phyloP scores from a whole-genome alignment of 179 eudicot species.

The Actinidia arguta region DNA sequence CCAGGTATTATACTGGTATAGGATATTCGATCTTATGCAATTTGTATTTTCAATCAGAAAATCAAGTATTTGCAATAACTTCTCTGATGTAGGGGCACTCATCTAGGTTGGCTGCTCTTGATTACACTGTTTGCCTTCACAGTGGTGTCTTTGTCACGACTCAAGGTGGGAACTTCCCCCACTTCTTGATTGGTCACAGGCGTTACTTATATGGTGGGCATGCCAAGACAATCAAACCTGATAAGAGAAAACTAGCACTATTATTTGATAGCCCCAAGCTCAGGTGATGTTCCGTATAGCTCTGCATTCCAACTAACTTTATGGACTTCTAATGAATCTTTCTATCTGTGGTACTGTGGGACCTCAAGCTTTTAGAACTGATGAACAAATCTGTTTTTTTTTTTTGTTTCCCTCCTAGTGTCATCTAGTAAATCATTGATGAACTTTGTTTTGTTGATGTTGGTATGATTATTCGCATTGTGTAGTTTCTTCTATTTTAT shows the following conservation, averaged over 20 bases:
- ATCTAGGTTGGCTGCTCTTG: conserved; percentile 97
- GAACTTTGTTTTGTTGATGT: not conserved
- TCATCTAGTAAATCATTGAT: not conserved
- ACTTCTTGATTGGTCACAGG: conserved; percentile 94
- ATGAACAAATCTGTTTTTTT: not conserved
- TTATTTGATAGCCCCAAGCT: conserved; percentile 87
- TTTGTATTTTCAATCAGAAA: not conserved
- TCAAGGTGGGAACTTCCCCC: conserved; percentile 98
- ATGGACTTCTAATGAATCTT: not conserved
- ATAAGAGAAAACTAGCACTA: conserved; percentile 82
- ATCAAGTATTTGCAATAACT: not conserved
- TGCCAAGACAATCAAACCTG: conserved; percentile 88
- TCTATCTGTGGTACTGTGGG: not conserved
- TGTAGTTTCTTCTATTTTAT: not conserved
- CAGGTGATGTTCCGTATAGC: conserved; percentile 51
- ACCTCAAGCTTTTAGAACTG: not conserved
- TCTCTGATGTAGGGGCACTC: conserved; percentile 74
- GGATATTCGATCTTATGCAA: not conserved
- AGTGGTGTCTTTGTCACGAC: conserved; percentile 96
- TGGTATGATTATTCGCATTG: not conserved
- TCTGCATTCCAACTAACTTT: not conserved
- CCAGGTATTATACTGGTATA: conserved; percentile 48
- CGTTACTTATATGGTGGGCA: conserved; percentile 92
- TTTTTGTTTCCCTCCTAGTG: not conserved
- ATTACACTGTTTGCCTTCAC: conserved; percentile 95